Evolutionary conservation across 495 filamentous ascomycete species (phyloP), one percentile per base, ranked within the genome.

Genomic region (Echria macrotheca): DNA sequence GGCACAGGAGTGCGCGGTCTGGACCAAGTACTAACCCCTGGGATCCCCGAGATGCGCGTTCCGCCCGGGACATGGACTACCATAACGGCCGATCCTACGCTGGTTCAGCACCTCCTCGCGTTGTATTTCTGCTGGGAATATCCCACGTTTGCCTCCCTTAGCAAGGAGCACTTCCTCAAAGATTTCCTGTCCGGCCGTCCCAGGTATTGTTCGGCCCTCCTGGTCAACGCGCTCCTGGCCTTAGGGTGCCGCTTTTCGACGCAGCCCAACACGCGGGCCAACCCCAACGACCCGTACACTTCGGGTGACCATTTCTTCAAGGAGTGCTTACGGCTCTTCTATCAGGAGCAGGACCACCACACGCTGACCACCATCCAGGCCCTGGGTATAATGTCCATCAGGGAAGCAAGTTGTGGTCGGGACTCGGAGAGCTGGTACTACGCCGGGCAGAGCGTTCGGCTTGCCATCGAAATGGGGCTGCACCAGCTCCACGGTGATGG

Each of bases 41-140:
- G 63, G 23, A 22, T 55, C 18, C 63, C 63, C 4, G 65, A 69
- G 32, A 60, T 61, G 43, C 66, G 65, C 31, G 60, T 69, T 6
- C 65, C 71, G 0, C 53, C 68, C 6, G 62, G 52, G 17, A 65
- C 68, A 1, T 88, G 84, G 84, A 86, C 85, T 9, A 69, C 59
- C 5, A 71, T 83, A 26, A 85, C 84, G 1, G 43, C 62, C 3
- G 82, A 88, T 57, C 48, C 63, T 7, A 55, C 56, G 3, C 72
- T 87, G 36, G 73, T 87, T 6, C 67, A 78, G 45, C 81, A 86
- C 52, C 71, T 87, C 18, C 67, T 87, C 31, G 70, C 80, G 12
- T 66, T 91, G 12, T 91, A 87, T 64, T 91, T 94, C 49, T 80
- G 77, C 57, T 93, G 87, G 87, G 82, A 86, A 56, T 86, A 91